phyloP scores from a whole-genome alignment of 192 early-diverging fungal species.

The Geranomyces michiganensis region DNA sequence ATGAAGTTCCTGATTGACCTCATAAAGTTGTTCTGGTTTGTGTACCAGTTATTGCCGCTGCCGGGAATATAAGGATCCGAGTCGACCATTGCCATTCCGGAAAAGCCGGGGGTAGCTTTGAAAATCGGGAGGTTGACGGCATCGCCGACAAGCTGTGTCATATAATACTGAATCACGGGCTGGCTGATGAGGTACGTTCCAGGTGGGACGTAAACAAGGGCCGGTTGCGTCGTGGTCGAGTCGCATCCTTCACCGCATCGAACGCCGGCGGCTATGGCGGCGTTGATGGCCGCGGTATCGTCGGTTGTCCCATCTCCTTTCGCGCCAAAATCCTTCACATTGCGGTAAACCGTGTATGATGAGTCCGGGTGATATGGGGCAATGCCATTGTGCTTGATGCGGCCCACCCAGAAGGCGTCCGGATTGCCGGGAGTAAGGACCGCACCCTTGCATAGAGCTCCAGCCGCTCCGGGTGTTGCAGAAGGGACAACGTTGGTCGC shows the following conservation, averaged over 20 bases:
- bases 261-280: constrained; percentile 35
- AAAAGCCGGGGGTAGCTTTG: constrained; percentile 40
- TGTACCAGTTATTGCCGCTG: constrained; percentile 37
- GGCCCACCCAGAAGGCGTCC: background rate
- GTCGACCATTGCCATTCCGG: constrained; percentile 47
- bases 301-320: constrained; percentile 42
- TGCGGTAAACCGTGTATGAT: background rate
- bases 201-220: constrained; percentile 48
- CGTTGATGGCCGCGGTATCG: constrained; percentile 50
- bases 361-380: background rate
- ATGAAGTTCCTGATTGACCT: constrained; percentile 49
- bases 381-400: background rate
- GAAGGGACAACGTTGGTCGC: background rate
- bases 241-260: constrained; percentile 47
- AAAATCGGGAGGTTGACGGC: constrained; percentile 39
- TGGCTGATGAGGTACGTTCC: constrained; percentile 42
- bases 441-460: background rate
- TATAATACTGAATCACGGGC: constrained; percentile 46
- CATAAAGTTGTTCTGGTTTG: constrained; percentile 51
- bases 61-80: constrained; percentile 37
- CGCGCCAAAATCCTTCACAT: constrained; percentile 1
- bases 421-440: background rate
- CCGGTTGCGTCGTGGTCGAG: constrained; percentile 43
- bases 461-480: background rate
- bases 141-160: constrained; percentile 49